Conservation (phyloP, 768 basidiomycete species). For the Rhodotorula sphaerocarpa region DNA sequence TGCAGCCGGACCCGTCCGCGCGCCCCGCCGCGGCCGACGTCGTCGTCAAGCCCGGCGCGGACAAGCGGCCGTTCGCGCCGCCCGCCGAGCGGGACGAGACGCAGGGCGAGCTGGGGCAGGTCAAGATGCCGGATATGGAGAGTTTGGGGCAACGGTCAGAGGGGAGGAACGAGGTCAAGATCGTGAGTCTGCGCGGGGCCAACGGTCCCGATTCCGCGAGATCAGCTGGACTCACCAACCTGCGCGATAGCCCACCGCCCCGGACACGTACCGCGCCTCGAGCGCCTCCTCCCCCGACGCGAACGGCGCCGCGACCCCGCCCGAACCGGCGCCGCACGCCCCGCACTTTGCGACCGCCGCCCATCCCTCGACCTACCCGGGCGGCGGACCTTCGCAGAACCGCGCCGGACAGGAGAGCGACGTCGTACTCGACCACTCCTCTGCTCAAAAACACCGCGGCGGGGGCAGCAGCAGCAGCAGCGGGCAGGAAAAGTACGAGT, state of each 20-base stretch:
- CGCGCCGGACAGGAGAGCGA: neutral
- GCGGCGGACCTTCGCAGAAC: neutral
- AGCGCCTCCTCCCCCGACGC: neutral
- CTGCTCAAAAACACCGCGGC: neutral
- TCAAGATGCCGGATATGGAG: conserved; percentile 3
- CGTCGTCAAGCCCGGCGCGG: neutral
- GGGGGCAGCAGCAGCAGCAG: neutral
- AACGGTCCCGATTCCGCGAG: neutral
- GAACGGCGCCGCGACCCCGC: no score
- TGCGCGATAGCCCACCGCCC: conserved; percentile 1
- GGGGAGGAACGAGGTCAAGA: neutral
- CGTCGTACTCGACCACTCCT: neutral
- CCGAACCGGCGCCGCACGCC: neutral
- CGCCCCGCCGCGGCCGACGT: neutral
- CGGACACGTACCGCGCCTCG: conserved; percentile 3
- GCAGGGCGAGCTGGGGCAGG: conserved; percentile 1
- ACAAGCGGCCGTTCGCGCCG: neutral
- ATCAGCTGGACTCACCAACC: neutral
- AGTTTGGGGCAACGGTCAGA: neutral
- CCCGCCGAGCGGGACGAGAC: neutral
- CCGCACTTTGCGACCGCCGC: neutral
- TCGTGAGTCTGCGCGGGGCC: neutral
- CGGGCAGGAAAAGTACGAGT: neutral
- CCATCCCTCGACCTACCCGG: conserved; percentile 5
- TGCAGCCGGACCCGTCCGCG: neutral